Conservation (phyloP, 2,329 filamentous ascomycete genomes). For the Massarina eburnea region DNA sequence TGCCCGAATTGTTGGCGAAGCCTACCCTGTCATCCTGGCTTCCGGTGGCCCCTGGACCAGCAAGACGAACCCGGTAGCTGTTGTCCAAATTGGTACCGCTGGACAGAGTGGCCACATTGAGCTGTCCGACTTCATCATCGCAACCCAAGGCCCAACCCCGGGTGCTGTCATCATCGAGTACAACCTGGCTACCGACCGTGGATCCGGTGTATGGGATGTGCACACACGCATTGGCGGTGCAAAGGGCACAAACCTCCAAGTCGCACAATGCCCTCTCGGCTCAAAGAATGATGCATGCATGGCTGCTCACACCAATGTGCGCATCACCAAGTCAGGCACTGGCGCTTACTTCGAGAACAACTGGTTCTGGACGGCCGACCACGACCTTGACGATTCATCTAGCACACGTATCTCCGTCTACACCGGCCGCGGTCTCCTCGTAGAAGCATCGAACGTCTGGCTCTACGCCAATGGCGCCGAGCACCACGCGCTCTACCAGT, state of each 20-base stretch:
- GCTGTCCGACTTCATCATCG: conserved; percentile 72
- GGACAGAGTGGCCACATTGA: conserved; percentile 70
- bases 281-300: conserved; percentile 64
- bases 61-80: conserved; percentile 61
- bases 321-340: conserved; percentile 57
- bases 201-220: conserved; percentile 79
- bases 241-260: conserved; percentile 76
- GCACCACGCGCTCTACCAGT: conserved; percentile 71
- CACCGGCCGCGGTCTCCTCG: conserved; percentile 79
- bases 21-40: conserved; percentile 84
- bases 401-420: conserved; percentile 78
- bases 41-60: conserved; percentile 57
- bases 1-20: conserved; percentile 80
- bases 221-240: conserved; percentile 84
- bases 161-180: conserved; percentile 74
- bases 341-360: conserved; percentile 80
- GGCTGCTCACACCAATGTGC: conserved; percentile 63
- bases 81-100: conserved; percentile 66
- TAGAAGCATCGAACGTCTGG: conserved; percentile 59
- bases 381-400: conserved; percentile 78
- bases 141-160: conserved; percentile 67
- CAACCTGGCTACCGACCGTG: conserved; percentile 57
- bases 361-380: conserved; percentile 93
- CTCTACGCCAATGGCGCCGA: conserved; percentile 69
- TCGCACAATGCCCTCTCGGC: conserved; percentile 74